Base-by-base conservation (phyloP, 306 rosid genomes). In the Echinosophora koreensis region DNA sequence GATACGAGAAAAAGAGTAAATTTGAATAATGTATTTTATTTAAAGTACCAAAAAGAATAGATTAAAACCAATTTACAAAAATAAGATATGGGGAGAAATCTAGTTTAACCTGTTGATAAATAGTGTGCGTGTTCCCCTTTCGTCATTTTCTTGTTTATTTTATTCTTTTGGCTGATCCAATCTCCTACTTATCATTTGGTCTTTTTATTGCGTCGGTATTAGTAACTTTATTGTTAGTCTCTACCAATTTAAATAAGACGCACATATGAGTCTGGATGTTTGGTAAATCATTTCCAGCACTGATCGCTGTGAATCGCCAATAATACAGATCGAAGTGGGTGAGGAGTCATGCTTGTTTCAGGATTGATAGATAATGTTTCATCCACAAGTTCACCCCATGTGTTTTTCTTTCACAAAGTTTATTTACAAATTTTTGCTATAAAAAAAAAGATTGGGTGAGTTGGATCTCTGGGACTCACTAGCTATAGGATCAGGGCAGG, bases 291-390 rank as follows among this genome's bases (percentile, higher is more conserved):
- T 83, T 66, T 50, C 69, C 38, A 46, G 50, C 76, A 82, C 69
- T 38, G 61, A 28, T 30, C 44, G 71, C 32, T 50, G 77, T 73
- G 42, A 68, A 78, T 67, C 17, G 37, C 57, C 64, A 83, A 78
- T 83, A 83, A 83, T 83, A 42, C 74, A 78, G 55, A 78, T 67
- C 44, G 3, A 41, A 42, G 83, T 73, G 62, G 79, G 67, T 83
- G 80, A 64, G 73, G 46, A 67, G 86, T 73, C 86, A 82, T 51
- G 74, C 11, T 71, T 54, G n/a, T 22, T 66, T 66, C 66, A 73
- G 60, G 46, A 66, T 60, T 41, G 80, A 83, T 41, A n/a, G 80
- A 78, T 66, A 66, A 66, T 83, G 86, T 79, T 66, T 51, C 86
- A 34, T 35, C 38, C 27, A 63, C 69, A 64, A 63, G 57, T 34